phyloP scores from a whole-genome alignment of 805 yeast species.

The Novakomyces olei region DNA sequence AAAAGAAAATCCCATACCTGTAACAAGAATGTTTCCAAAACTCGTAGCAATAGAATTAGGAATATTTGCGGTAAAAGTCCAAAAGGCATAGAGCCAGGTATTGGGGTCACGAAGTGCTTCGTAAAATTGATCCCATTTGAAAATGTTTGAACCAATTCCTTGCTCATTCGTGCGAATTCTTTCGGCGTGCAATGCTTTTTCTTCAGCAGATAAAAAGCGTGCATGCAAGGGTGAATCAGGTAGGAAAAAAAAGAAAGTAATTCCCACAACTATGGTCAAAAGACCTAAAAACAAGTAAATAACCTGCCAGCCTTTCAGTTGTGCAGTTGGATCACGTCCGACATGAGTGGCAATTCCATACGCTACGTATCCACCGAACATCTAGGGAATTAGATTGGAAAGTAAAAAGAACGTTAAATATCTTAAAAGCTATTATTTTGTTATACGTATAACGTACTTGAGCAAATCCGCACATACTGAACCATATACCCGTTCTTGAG shows the following conservation, averaged over 20 bases:
- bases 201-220: conserved; percentile 22
- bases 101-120: conserved; percentile 25
- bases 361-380: too few relatives aligned
- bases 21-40: conserved; percentile 24
- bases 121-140: conserved; percentile 26
- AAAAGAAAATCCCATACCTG: conserved; percentile 16
- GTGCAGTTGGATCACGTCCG: conserved; percentile 15
- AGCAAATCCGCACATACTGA: conserved; percentile 19
- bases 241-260: conserved; percentile 23
- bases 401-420: too few relatives aligned
- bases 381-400: too few relatives aligned
- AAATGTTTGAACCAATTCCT: conserved; percentile 30
- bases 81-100: conserved; percentile 24
- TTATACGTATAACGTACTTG: too few relatives aligned
- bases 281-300: conserved; percentile 33
- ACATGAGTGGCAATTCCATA: conserved; percentile 30
- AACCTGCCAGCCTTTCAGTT: conserved; percentile 27
- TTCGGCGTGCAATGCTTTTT: conserved; percentile 23
- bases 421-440: too few relatives aligned
- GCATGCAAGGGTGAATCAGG: conserved; percentile 28
- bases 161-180: conserved; percentile 28
- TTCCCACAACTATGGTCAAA: conserved; percentile 27
- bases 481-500: conserved; percentile 23
- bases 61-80: conserved; percentile 19
- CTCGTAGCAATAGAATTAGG: conserved; percentile 35